Percentiles rank a stretch among this genome's conserved stretches.
phyloP scores from a whole-genome alignment of 2,329 filamentous ascomycete species.

The Apiospora hydei region DNA sequence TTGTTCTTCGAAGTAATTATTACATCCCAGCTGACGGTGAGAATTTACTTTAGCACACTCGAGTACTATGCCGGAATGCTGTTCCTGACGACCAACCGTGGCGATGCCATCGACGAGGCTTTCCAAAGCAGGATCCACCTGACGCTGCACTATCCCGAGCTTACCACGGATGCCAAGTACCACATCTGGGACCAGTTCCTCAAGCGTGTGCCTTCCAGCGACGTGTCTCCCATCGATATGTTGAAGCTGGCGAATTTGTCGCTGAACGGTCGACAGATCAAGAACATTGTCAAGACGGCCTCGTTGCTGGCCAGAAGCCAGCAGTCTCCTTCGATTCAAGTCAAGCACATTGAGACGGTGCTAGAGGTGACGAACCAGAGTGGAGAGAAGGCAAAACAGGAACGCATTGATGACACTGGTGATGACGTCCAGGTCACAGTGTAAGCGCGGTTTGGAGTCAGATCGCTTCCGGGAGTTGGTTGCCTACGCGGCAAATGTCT shows the following conservation, averaged over 20 bases:
- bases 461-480: too few relatives aligned
- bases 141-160: slow-evolving; percentile 33
- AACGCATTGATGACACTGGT: too few relatives aligned
- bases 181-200: slow-evolving; percentile 40
- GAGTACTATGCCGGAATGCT: slow-evolving; percentile 34
- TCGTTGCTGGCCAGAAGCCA: background rate
- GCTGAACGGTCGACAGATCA: slow-evolving; percentile 43
- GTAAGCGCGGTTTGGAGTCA: too few relatives aligned
- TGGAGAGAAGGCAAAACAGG: background rate
- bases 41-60: background rate
- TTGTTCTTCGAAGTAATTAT: too few relatives aligned
- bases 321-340: background rate
- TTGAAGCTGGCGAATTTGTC: slow-evolving; percentile 31
- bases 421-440: too few relatives aligned
- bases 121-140: slow-evolving; percentile 37
- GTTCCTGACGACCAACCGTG: slow-evolving; percentile 35
- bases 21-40: background rate
- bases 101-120: slow-evolving; percentile 34
- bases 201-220: slow-evolving; percentile 26
- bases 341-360: background rate
- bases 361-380: background rate
- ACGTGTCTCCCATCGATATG: slow-evolving; percentile 25
- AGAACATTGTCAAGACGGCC: slow-evolving; percentile 39
- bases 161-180: slow-evolving; percentile 29
- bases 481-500: too few relatives aligned